Evolutionary conservation across 306 rosid species (phyloP).

Genomic region (Amphicarpaea edgeworthii): DNA sequence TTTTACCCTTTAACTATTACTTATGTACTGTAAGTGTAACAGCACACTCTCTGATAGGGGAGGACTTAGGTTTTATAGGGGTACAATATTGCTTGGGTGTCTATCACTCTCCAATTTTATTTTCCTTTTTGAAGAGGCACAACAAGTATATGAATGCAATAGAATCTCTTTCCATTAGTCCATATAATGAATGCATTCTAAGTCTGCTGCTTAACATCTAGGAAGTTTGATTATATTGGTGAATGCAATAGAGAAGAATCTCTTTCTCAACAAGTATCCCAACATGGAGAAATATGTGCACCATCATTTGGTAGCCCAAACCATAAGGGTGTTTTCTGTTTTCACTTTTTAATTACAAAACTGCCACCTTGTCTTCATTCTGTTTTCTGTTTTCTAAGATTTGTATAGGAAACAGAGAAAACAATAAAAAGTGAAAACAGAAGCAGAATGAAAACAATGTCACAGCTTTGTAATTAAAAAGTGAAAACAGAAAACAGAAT

Average conservation of each 20-base stretch:
- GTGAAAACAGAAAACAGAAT: too few species aligned
- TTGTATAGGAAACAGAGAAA: too few species aligned
- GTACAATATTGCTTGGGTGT: background rate
- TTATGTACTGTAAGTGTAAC: background rate
- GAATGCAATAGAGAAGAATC: background rate
- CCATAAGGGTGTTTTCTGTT: too few species aligned
- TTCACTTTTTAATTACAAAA: too few species aligned
- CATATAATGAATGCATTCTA: constrained; percentile 1
- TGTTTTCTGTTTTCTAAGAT: too few species aligned
- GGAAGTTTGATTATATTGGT: background rate
- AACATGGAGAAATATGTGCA: background rate
- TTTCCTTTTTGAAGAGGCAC: background rate
- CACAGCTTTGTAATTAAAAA: too few species aligned
- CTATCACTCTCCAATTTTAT: background rate
- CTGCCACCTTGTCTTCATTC: too few species aligned
- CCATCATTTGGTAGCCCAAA: background rate
- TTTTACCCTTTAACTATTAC: background rate
- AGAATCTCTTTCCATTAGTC: background rate
- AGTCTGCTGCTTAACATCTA: background rate
- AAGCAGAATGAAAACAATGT: too few species aligned
- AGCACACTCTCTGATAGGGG: background rate
- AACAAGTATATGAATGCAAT: too few species aligned
- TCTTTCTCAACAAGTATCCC: constrained; percentile 1
- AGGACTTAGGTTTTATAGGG: too few species aligned
- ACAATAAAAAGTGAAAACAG: too few species aligned